Conservation (phyloP, 176 grass and related monocot species). For the Zoysia japonica region DNA sequence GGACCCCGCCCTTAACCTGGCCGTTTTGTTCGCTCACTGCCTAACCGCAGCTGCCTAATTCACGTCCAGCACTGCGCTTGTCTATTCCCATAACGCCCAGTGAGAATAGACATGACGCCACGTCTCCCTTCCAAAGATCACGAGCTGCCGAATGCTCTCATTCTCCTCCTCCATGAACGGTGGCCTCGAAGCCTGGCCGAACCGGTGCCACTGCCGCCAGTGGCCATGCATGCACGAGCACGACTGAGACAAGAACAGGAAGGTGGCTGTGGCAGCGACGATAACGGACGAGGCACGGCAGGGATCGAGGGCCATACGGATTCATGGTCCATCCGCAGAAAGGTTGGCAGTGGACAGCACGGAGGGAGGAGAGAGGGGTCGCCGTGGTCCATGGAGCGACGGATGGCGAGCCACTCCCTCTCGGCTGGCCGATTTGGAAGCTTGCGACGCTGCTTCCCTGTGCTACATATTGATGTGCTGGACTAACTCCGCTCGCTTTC, state of each 20-base stretch:
- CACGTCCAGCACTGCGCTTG: too few species aligned
- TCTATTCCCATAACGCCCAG: too few species aligned
- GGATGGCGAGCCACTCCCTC: neutral
- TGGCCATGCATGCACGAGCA: neutral
- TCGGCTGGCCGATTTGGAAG: conserved; percentile 38
- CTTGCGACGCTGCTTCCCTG: neutral
- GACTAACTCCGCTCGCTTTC: neutral
- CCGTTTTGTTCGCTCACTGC: neutral
- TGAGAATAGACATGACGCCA: too few species aligned
- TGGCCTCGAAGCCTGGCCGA: too few species aligned
- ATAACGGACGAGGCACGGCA: conserved; percentile 17
- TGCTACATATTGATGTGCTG: neutral
- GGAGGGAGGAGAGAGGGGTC: neutral
- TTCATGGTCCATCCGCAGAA: conserved; percentile 12
- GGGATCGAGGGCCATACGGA: neutral
- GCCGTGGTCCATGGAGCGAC: conserved; percentile 15
- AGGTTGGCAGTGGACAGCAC: neutral
- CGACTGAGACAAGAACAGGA: neutral
- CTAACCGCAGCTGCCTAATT: too few species aligned
- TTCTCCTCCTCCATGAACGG: neutral
- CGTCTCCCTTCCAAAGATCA: neutral
- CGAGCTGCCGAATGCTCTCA: neutral
- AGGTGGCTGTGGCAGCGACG: conserved; percentile 3
- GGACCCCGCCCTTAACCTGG: neutral
- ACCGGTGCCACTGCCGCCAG: too few species aligned